Evolutionary conservation across 192 early-diverging fungal genomes (phyloP).

Genomic region (Rhizophagus prolifer): DNA sequence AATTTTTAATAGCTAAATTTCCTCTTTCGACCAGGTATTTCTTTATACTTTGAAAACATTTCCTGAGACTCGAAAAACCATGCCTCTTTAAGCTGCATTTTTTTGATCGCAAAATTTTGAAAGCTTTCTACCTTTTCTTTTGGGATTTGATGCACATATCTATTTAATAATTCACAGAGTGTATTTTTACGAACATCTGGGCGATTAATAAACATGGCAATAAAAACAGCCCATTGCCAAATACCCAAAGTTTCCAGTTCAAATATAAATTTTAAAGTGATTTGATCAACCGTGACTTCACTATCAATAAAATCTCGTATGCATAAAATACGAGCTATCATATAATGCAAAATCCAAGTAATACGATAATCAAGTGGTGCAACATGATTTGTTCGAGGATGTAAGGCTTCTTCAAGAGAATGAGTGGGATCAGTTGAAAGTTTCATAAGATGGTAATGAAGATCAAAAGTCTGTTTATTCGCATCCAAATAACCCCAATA

Average conservation of each 20-base stretch:
- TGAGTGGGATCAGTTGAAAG: constrained; percentile 51
- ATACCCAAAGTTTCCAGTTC: constrained; percentile 75
- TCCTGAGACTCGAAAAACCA: background rate
- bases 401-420: constrained; percentile 58
- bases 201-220: constrained; percentile 63
- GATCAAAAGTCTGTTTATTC: constrained; percentile 46
- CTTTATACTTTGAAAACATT: background rate
- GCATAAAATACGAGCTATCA: constrained; percentile 24
- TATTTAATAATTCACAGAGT: constrained; percentile 23
- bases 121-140: background rate
- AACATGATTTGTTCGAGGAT: constrained; percentile 56
- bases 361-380: constrained; percentile 67
- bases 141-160: background rate
- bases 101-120: background rate
- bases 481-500: constrained; percentile 4
- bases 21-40: background rate
- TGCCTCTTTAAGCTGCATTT: background rate
- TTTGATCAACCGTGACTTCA: constrained; percentile 43
- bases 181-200: constrained; percentile 27
- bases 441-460: constrained; percentile 75
- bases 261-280: constrained; percentile 61
- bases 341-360: constrained; percentile 61
- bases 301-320: constrained; percentile 13
- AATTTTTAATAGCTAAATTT: background rate
- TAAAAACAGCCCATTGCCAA: constrained; percentile 85